Conservation (phyloP, 2,329 filamentous ascomycete genomes). For the Microdochium nivale region DNA sequence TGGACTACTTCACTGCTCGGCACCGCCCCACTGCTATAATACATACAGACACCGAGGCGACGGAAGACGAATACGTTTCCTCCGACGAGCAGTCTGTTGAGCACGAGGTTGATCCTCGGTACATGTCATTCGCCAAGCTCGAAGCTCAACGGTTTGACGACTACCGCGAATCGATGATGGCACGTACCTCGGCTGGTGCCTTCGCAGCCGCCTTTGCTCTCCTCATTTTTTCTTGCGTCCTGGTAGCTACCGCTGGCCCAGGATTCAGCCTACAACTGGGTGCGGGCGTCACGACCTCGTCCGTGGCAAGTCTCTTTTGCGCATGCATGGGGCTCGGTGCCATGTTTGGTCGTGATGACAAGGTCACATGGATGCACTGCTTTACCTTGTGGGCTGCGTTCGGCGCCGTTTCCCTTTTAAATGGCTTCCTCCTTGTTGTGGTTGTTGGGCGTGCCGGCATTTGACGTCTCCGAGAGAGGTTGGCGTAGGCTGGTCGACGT, state of each 20-base stretch:
- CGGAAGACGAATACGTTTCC: constrained; percentile 42
- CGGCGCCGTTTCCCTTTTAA: constrained; percentile 34
- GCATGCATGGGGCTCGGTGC: constrained; percentile 52
- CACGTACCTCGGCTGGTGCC: constrained; percentile 41
- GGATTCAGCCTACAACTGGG: constrained; percentile 65
- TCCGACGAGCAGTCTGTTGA: constrained; percentile 37
- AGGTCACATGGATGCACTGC: constrained; percentile 31
- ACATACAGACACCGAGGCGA: constrained; percentile 14
- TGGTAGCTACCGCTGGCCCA: constrained; percentile 60
- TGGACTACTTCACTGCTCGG: constrained; percentile 19
- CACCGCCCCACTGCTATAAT: constrained; percentile 4
- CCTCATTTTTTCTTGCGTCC: constrained; percentile 53
- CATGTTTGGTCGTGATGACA: constrained; percentile 42
- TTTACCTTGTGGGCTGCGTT: constrained; percentile 35
- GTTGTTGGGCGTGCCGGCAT: constrained; percentile 31
- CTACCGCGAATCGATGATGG: constrained; percentile 47
- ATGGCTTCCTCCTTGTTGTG: constrained; percentile 43
- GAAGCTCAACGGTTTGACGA: constrained; percentile 38
- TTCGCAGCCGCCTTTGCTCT: constrained; percentile 55
- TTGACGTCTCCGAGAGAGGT: constrained; percentile 5
- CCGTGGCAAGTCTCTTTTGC: constrained; percentile 57
- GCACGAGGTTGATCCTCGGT: constrained; percentile 34
- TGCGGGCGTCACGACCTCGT: constrained; percentile 60
- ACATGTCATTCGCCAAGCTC: constrained; percentile 43
- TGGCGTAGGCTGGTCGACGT: too few relatives aligned